Conservation (phyloP, 805 yeast genomes). For the Millerozyma acaciae region DNA sequence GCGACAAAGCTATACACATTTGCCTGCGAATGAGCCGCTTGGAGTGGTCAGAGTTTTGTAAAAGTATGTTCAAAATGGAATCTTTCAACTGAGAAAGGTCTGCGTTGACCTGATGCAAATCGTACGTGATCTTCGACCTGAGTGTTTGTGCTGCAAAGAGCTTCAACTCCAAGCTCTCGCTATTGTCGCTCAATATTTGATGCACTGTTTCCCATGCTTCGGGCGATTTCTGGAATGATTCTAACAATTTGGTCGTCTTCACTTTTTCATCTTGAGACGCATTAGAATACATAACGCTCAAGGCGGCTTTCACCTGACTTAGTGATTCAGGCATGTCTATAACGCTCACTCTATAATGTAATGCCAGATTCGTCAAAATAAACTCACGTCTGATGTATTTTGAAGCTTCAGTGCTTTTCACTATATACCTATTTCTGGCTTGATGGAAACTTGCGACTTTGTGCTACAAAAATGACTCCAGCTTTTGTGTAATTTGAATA, state of each 20-base stretch:
- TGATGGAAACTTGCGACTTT: too few species aligned
- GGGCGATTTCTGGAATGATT: conserved; percentile 75
- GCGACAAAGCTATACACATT: conserved; percentile 75
- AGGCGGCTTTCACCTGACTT: conserved; percentile 40
- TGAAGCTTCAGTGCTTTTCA: too few species aligned
- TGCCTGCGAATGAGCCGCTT: conserved; percentile 73
- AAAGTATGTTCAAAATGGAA: conserved; percentile 57
- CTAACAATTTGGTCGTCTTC: conserved; percentile 55
- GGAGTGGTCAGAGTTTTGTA: conserved; percentile 33
- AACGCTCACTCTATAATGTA: too few species aligned
- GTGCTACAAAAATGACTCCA: too few species aligned
- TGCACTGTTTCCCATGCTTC: conserved; percentile 78
- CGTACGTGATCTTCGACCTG: conserved; percentile 80
- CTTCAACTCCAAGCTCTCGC: conserved; percentile 50
- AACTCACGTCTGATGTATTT: too few species aligned
- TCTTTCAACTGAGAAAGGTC: conserved; percentile 61
- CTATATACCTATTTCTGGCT: too few species aligned
- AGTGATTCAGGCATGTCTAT: conserved; percentile 8
- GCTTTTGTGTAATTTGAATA: too few species aligned
- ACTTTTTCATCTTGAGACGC: conserved; percentile 43
- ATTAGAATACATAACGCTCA: conserved; percentile 46
- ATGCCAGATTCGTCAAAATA: too few species aligned
- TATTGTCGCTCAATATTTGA: conserved; percentile 41
- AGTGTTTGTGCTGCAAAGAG: conserved; percentile 91
- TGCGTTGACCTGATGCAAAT: conserved; percentile 65